phyloP scores from a whole-genome alignment of 2,329 filamentous ascomycete species.

The Chalara sp. region DNA sequence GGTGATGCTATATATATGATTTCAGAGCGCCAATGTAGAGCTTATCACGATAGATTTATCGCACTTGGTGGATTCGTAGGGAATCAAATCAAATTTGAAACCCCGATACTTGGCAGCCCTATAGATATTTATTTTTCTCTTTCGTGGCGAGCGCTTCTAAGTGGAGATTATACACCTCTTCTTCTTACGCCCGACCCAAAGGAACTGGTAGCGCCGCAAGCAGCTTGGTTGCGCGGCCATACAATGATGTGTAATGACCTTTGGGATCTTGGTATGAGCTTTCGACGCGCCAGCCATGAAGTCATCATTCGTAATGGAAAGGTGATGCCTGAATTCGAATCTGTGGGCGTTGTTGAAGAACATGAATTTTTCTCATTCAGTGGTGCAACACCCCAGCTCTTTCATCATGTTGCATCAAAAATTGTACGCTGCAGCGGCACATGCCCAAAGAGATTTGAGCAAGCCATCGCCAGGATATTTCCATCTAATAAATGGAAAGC shows the following conservation, averaged over 20 bases:
- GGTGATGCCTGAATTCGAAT: background rate
- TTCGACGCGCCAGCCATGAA: background rate
- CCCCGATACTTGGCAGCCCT: background rate
- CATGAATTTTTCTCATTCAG: background rate
- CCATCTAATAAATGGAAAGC: background rate
- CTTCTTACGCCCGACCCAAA: background rate
- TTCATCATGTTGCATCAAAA: background rate
- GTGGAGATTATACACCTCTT: background rate
- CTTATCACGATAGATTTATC: background rate
- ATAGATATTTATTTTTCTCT: background rate
- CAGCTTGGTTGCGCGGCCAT: background rate
- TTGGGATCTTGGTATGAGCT: background rate
- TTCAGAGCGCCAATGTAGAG: background rate
- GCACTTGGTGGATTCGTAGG: background rate
- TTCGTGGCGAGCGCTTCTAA: background rate
- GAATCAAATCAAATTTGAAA: background rate
- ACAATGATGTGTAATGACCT: background rate
- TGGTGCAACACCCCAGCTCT: background rate
- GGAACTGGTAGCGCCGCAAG: background rate
- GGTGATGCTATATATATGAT: background rate
- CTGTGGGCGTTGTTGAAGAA: background rate
- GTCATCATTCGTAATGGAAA: background rate
- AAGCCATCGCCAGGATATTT: background rate
- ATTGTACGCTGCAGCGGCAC: background rate
- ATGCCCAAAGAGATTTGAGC: background rate